These are phyloP conservation scores for Fragaria ananassa DNA, from an alignment of 306 rosid species.

Conservation along the genomic window DNA sequence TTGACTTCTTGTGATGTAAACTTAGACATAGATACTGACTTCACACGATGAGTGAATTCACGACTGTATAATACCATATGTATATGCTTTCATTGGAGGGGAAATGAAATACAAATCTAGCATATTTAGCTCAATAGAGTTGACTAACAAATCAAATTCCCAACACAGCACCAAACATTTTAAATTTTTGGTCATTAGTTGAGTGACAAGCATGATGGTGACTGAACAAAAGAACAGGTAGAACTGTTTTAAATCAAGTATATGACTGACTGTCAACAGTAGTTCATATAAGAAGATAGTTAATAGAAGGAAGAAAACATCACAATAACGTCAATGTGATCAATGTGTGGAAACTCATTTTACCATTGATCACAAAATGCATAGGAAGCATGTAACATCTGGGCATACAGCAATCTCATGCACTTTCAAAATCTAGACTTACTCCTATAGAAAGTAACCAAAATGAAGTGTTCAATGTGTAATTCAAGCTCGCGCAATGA, in stretches of 20 bases:
- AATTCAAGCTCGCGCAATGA: background rate
- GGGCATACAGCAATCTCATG: background rate
- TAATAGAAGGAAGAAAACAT: background rate
- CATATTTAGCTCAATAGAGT: background rate
- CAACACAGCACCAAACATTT: background rate
- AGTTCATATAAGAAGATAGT: no score
- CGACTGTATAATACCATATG: constrained; percentile 51
- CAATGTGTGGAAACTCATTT: background rate
- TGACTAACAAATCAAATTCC: background rate
- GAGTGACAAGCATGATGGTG: background rate
- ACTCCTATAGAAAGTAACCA: background rate
- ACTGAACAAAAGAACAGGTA: background rate
- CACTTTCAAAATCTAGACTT: background rate
- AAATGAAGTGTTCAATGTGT: background rate
- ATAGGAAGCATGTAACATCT: background rate
- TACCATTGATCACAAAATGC: background rate
- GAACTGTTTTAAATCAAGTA: background rate
- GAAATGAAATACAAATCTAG: background rate
- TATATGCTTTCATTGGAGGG: background rate
- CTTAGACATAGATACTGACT: constrained; percentile 94
- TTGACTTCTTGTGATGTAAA: constrained; percentile 90
- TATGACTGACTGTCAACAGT: background rate
- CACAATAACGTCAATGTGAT: background rate
- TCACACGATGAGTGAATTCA: constrained; percentile 96
- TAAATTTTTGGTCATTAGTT: background rate